These are phyloP conservation scores for Solioccasus polychromus DNA, from an alignment of 768 basidiomycete genomes.

Conservation along the genomic window DNA sequence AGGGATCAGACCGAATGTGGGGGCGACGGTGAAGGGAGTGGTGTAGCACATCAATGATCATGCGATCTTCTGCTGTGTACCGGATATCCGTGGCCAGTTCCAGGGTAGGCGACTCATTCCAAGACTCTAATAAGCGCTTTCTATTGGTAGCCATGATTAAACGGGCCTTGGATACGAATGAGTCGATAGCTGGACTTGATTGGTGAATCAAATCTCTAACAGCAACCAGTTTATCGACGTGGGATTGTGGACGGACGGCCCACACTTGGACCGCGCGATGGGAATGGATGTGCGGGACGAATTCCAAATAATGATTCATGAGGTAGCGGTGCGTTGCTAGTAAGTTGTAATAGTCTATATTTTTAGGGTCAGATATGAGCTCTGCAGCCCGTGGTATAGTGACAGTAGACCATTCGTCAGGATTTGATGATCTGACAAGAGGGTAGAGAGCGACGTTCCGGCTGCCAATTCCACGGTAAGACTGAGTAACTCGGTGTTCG, in stretches of 20 bases:
- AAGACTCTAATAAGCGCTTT: constrained; percentile 29
- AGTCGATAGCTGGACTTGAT: constrained; percentile 38
- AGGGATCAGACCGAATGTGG: constrained; percentile 61
- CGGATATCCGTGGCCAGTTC: constrained; percentile 20
- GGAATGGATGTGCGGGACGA: constrained; percentile 43
- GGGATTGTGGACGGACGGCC: constrained; percentile 57
- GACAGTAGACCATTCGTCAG: constrained; percentile 52
- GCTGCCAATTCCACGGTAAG: constrained; percentile 34
- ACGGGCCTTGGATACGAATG: constrained; percentile 52
- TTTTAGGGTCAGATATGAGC: constrained; percentile 35
- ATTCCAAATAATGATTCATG: constrained; percentile 51
- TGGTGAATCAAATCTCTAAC: constrained; percentile 49
- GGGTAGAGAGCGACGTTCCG: constrained; percentile 39
- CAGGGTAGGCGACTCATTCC: constrained; percentile 29
- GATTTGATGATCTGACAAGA: constrained; percentile 41
- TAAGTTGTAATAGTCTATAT: constrained; percentile 34
- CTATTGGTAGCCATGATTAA: constrained; percentile 37
- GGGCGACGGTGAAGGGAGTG: constrained; percentile 49
- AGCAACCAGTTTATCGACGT: constrained; percentile 48
- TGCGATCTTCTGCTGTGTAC: constrained; percentile 53
- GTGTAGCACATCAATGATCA: constrained; percentile 58
- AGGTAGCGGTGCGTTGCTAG: constrained; percentile 62
- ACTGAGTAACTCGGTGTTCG: constrained; percentile 45
- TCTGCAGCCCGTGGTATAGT: constrained; percentile 53
- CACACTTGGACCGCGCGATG: constrained; percentile 54